Base-by-base conservation (phyloP, 805 yeast species). In the Zygotorulaspora sp. region DNA sequence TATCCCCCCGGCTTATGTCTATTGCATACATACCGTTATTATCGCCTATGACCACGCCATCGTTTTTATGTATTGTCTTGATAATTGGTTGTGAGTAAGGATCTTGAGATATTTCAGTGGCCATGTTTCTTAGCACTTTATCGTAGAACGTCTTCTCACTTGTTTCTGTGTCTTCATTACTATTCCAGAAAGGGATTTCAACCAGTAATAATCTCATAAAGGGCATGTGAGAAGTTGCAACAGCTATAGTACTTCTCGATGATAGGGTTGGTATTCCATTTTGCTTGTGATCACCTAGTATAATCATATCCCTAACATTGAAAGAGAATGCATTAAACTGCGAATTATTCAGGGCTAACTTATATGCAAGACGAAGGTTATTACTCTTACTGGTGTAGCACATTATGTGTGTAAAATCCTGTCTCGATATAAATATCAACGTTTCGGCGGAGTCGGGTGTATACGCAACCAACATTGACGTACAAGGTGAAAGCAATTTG, bases 181-280 rank as follows among this genome's bases (percentile, higher is more conserved):
- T 7, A 16, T 35, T 28, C 2, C 45, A 20, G 14, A 38, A 38
- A 5, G 78, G 75, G n/a, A 78, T 44, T 20, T 65, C 55, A 0
- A 78, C 68, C 0, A 83, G 57, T 1, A 86, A 70, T 9, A 83
- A 47, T 47, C 95, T 60, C 84, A 83, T 76, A 50, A 69, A 82
- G 3, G 96, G 96, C 10, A 74, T 71, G 50, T 85, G 90, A 1
- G 88, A 78, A 0, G 96, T 86, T 0, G 79, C 86, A 6, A 83
- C 71, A 0, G 80, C 77, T 11, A 82, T 52, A 27, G 47, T 37
- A 10, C 53, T 40, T 12, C 39, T 39, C 0, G 43, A 39, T 3
- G 30, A 17, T 4, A 34, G 12, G 5, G 28, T 25, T 9, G 19
- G 32, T 2, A 14, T 13, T 5, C 33, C 32, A 5, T 25, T 15